Evolutionary conservation across 108 stramenopile species (phyloP).

Genomic region (Aureococcus anophagefferens): DNA sequence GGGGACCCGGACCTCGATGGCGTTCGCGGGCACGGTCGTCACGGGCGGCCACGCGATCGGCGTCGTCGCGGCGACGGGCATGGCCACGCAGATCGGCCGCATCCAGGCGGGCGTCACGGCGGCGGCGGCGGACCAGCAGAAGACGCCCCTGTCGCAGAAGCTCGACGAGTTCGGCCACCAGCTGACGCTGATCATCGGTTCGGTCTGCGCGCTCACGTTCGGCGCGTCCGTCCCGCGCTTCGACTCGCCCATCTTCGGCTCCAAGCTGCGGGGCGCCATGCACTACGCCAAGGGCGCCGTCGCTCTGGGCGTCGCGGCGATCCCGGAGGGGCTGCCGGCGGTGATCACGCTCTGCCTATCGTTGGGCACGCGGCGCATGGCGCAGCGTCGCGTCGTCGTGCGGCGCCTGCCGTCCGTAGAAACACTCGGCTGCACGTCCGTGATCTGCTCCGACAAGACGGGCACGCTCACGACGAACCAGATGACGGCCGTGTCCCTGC

Average conservation of each 20-base stretch:
- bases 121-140: constrained; percentile 50
- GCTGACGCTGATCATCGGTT: constrained; percentile 83
- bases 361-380: constrained; percentile 82
- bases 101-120: constrained; percentile 72
- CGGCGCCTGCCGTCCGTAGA: constrained; percentile 83
- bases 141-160: constrained; percentile 85
- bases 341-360: constrained; percentile 91
- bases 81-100: constrained; percentile 86
- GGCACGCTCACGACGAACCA: constrained; percentile 95
- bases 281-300: constrained; percentile 95
- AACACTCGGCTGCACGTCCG: constrained; percentile 86
- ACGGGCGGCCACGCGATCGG: constrained; percentile 75
- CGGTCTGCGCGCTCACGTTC: constrained; percentile 84
- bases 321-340: constrained; percentile 96
- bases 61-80: constrained; percentile 79
- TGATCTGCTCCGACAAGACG: constrained; percentile 96
- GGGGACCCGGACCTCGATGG: constrained; percentile 71
- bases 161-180: constrained; percentile 88
- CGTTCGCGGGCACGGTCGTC: constrained; percentile 86
- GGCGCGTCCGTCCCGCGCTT: constrained; percentile 75
- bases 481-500: constrained; percentile 85
- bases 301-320: constrained; percentile 92
- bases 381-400: constrained; percentile 71
- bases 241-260: constrained; percentile 61
- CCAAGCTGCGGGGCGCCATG: constrained; percentile 54